Conservation (phyloP, 129 eudicot genomes). For the Gnaphalium uliginosum region DNA sequence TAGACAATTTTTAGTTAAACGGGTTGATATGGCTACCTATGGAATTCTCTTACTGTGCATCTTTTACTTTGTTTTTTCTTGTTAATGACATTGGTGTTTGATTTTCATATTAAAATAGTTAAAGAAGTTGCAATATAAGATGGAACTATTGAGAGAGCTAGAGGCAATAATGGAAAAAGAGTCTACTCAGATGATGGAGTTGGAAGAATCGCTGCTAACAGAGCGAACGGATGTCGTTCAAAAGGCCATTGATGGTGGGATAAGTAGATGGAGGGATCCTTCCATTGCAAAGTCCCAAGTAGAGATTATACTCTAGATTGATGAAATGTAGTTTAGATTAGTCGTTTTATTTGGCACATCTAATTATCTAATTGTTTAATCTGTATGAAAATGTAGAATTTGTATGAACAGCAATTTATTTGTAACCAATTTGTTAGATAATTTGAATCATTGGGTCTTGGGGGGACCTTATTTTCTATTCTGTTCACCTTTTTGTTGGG, state of each 20-base stretch:
- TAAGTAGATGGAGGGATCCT: constrained; percentile 58
- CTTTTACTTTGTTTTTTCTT: not conserved
- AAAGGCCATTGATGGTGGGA: constrained; percentile 47
- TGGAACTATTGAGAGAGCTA: constrained; percentile 58
- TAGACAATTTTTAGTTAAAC: not conserved
- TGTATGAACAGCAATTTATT: constrained; percentile 25
- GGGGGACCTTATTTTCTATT: not conserved
- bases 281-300: constrained; percentile 29
- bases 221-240: constrained; percentile 53
- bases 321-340: constrained; percentile 21
- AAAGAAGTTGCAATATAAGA: constrained; percentile 71
- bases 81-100: constrained; percentile 11
- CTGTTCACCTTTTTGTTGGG: not conserved
- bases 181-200: constrained; percentile 41
- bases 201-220: constrained; percentile 56
- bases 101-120: constrained; percentile 34
- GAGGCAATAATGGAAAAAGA: constrained; percentile 77
- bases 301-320: constrained; percentile 35
- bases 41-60: not conserved
- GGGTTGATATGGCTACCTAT: not conserved
- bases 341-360: not conserved
- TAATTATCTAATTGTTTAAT: constrained; percentile 13
- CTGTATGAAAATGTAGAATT: constrained; percentile 35
- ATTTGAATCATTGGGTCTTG: not conserved
- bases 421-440: constrained; percentile 13